A percentile compares a stretch with the other conserved stretches of the same genome.
phyloP scores from a whole-genome alignment of 345 rosid species.

The Eucalyptus victrix region DNA sequence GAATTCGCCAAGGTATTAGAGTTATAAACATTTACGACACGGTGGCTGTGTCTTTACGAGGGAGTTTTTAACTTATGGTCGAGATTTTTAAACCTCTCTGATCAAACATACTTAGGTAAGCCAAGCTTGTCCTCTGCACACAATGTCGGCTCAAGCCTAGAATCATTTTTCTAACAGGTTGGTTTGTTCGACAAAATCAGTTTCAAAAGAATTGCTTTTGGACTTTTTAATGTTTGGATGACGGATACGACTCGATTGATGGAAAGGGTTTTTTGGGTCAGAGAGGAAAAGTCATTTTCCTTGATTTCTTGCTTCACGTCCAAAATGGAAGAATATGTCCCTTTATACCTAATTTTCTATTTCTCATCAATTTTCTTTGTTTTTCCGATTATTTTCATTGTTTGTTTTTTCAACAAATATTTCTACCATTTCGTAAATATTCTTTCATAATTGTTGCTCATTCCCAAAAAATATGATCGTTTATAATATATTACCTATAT shows the following conservation, averaged over 20 bases:
- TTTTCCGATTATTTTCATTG: too few relatives aligned
- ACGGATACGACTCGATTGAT: not conserved
- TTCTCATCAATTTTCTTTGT: too few relatives aligned
- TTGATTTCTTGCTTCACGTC: not conserved
- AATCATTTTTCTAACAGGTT: not conserved
- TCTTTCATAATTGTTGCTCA: not conserved
- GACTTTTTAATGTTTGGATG: fast-evolving
- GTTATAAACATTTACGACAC: not conserved
- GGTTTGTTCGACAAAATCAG: not conserved
- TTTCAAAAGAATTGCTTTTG: not conserved
- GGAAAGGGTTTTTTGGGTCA: not conserved
- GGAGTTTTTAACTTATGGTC: not conserved
- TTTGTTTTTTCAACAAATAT: not conserved
- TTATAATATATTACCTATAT: not conserved
- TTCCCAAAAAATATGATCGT: not conserved
- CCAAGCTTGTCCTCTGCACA: not conserved
- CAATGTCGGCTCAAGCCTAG: fast-evolving
- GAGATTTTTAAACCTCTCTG: not conserved
- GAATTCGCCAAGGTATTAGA: not conserved
- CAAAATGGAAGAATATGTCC: not conserved
- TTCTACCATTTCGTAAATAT: not conserved
- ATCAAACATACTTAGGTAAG: not conserved
- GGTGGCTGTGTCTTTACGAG: not conserved
- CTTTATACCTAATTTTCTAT: not conserved
- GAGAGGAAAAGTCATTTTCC: not conserved